These are phyloP conservation scores for Draba incana DNA, from an alignment of 345 rosid species.

Conservation along the genomic window DNA sequence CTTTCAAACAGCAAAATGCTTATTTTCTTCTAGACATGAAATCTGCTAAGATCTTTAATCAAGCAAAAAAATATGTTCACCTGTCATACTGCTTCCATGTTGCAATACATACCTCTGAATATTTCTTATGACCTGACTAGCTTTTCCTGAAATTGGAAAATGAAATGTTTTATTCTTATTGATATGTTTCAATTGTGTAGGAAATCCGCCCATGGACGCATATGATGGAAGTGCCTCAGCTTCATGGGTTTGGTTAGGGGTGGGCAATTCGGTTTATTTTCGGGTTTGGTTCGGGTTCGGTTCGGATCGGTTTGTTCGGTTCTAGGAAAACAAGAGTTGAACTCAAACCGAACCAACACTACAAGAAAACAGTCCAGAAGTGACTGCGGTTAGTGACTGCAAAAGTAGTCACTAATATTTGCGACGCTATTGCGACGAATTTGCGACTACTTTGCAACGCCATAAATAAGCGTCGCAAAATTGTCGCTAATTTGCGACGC, in stretches of 20 bases:
- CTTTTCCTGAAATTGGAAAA: slow-evolving; percentile 1
- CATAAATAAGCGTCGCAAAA: too few relatives aligned
- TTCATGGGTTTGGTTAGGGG: slow-evolving; percentile 98
- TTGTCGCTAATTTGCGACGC: too few relatives aligned
- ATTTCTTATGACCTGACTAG: not conserved
- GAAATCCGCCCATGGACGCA: slow-evolving; percentile 99
- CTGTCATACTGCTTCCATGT: slow-evolving; percentile 11
- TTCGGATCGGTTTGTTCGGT: too few relatives aligned
- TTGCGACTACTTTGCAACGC: too few relatives aligned
- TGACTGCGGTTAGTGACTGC: too few relatives aligned
- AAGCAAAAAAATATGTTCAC: slow-evolving; percentile 4
- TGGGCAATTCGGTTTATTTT: too few relatives aligned
- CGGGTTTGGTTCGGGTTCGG: too few relatives aligned
- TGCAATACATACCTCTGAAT: not conserved
- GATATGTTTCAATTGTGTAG: slow-evolving; percentile 41
- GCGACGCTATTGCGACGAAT: too few relatives aligned
- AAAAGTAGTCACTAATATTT: too few relatives aligned
- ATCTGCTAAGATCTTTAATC: not conserved
- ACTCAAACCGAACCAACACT: too few relatives aligned
- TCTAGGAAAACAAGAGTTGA: too few relatives aligned
- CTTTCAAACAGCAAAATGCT: not conserved
- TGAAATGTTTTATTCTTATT: not conserved
- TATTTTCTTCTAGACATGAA: slow-evolving; percentile 6
- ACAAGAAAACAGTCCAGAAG: too few relatives aligned
- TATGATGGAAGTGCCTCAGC: slow-evolving; percentile 99